Evolutionary conservation across 163 green algal species (phyloP), one percentile per base, ranked within the genome.

Genomic region (Chloromonas sp.): DNA sequence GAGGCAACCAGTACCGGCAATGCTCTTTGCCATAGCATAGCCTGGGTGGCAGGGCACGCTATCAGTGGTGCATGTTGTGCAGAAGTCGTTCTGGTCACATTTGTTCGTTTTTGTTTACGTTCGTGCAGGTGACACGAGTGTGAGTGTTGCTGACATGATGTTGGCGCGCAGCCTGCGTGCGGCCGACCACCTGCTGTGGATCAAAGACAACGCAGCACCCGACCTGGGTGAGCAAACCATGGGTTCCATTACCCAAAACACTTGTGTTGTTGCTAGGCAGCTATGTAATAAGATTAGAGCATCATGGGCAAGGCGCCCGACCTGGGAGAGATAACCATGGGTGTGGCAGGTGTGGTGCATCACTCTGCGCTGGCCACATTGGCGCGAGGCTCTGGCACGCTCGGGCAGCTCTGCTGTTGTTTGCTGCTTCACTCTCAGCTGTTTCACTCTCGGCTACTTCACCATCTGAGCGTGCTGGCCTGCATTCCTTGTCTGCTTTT

Each of bases 81-180:
- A 36, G 36, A 36, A 36, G 36, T 36, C 36, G 36, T 36, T 36
- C 36, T 36, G 36, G 36, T 36, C 36, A 36, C 36, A 36, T 36
- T 36, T 36, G 36, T 36, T 36, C 36, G 36, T 36, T 36, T 36
- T 36, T 82, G 78, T 2, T 15, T 62, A n/a, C 11, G 57, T 82
- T 71, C 60, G 11, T 83, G 13, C 1, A 81, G 81, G 82, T 3
- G 85, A 84, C 57, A 60, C 82, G n/a, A 76, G 81, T 57, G 83
- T 97, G 14, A 89, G 93, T 81, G 94, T 95, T 1, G 93, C 93
- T 2, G 97, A 99, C 86, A 90, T 94, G 13, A 92, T 98, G 78
- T 95, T 95, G 61, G 94, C 93, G 0, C 92, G 79, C 66, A 84
- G 5, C 60, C 79, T 97, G 82, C 85, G 91, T 8, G 92, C 95